Conservation (phyloP, 2,329 filamentous ascomycete genomes). For the Pseudogymnoascus sp. region DNA sequence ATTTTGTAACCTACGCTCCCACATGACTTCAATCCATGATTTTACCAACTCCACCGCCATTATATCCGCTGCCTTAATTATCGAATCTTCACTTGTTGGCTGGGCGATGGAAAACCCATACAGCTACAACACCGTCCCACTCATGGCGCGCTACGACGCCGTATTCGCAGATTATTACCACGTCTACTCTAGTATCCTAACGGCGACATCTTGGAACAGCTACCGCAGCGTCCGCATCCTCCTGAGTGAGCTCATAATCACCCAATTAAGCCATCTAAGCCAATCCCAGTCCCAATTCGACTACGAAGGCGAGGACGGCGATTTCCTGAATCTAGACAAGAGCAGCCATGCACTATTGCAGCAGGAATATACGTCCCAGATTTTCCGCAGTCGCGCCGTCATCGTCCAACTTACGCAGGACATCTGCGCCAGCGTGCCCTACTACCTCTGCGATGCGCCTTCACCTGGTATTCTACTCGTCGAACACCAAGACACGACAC, state of each 20-base stretch:
- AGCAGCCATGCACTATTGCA: not conserved
- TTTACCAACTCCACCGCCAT: slow-evolving; percentile 18
- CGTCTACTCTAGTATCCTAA: not conserved
- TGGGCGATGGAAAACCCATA: not conserved
- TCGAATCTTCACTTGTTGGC: slow-evolving; percentile 7
- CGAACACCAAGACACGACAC: not conserved
- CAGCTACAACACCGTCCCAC: not conserved
- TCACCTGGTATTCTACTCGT: not conserved
- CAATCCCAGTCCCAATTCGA: not conserved
- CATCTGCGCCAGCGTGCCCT: slow-evolving; percentile 22
- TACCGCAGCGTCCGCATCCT: not conserved
- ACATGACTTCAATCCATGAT: slow-evolving; percentile 19
- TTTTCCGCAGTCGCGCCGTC: not conserved
- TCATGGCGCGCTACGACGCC: slow-evolving; percentile 11
- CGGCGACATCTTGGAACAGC: not conserved
- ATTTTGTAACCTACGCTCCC: not conserved
- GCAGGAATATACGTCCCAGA: not conserved
- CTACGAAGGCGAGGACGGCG: not conserved
- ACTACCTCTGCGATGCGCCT: slow-evolving; percentile 16
- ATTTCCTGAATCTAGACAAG: not conserved
- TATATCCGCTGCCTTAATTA: slow-evolving; percentile 11
- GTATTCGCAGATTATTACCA: slow-evolving; percentile 12
- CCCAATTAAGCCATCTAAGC: slow-evolving; percentile 18
- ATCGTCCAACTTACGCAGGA: slow-evolving; percentile 18
- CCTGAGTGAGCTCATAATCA: slow-evolving; percentile 11